Percentiles rank a stretch among this genome's conserved stretches.
Conservation (phyloP, 2,329 filamentous ascomycete species). For the Sarocladium oryzae region DNA sequence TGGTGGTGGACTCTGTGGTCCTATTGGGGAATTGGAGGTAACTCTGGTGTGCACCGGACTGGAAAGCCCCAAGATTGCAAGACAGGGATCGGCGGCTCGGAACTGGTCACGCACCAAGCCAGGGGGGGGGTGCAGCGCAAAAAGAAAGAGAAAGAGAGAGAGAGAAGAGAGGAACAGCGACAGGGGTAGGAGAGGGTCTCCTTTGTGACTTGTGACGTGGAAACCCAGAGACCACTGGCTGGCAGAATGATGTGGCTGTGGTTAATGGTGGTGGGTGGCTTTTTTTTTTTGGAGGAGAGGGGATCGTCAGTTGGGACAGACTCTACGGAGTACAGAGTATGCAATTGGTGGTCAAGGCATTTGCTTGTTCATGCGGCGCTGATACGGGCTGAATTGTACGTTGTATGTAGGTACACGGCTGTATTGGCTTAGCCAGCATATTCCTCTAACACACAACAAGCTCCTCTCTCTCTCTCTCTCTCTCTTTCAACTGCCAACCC, state of each 20-base stretch:
- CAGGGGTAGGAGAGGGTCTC: not conserved
- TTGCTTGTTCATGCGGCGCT: too few species aligned
- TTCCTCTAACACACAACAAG: too few species aligned
- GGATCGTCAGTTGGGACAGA: too few species aligned
- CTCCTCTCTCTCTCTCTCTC: too few species aligned
- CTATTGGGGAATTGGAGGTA: not conserved
- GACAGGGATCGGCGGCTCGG: constrained; percentile 9
- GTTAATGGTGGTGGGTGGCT: not conserved
- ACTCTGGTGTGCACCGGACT: constrained; percentile 5
- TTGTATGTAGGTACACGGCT: too few species aligned
- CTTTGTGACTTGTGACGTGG: not conserved
- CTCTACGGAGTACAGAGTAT: too few species aligned
- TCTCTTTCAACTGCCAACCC: too few species aligned
- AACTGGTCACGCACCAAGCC: not conserved
- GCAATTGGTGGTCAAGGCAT: not conserved
- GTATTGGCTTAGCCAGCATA: too few species aligned
- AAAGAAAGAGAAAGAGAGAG: not conserved
- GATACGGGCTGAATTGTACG: too few species aligned
- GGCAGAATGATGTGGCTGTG: not conserved
- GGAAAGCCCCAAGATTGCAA: constrained; percentile 6
- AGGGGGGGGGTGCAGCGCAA: not conserved
- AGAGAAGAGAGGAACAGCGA: not conserved
- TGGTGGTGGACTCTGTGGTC: not conserved
- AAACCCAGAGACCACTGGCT: not conserved
- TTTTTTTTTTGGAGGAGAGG: not conserved